Percentiles rank a stretch among this genome's conserved stretches.
Evolutionary conservation across 257 asterid genomes (phyloP).

Genomic region (Paraleonurus japonicus): DNA sequence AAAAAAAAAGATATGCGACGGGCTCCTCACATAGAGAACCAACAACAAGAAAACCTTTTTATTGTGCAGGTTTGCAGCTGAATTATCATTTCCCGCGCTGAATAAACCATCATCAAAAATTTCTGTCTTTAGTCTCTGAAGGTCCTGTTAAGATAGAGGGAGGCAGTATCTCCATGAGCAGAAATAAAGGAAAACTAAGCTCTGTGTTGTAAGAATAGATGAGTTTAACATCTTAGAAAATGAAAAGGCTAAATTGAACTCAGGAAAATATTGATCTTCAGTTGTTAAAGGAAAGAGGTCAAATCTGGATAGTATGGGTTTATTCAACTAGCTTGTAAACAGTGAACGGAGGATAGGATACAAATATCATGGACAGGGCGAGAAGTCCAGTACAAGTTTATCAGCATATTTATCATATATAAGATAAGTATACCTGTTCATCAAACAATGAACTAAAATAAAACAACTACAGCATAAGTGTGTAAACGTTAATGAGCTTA

Average conservation of each 20-base stretch:
- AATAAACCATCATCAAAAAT: conserved; percentile 29
- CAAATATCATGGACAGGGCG: background rate
- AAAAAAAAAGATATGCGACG: background rate
- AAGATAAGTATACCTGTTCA: background rate
- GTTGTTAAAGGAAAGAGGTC: background rate
- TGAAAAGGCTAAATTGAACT: conserved; percentile 4
- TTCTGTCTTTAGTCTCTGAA: conserved; percentile 40
- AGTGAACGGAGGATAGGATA: background rate
- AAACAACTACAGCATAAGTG: background rate
- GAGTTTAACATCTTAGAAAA: background rate
- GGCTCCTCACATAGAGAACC: conserved; percentile 1
- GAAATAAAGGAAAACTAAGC: conserved; percentile 6
- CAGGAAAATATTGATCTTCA: background rate
- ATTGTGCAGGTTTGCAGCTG: conserved; percentile 28
- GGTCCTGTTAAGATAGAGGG: conserved; percentile 34
- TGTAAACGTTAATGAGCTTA: conserved; percentile 7
- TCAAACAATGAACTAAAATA: background rate
- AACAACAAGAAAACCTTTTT: conserved; percentile 31
- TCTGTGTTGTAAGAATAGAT: background rate
- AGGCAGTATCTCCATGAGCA: conserved; percentile 4
- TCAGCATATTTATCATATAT: background rate
- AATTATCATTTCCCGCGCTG: conserved; percentile 18
- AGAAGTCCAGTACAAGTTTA: background rate
- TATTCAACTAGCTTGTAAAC: conserved; percentile 4
- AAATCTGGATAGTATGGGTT: background rate